These are phyloP conservation scores for Orbilia brochopaga DNA, from an alignment of 2,329 filamentous ascomycete genomes.

Conservation along the genomic window DNA sequence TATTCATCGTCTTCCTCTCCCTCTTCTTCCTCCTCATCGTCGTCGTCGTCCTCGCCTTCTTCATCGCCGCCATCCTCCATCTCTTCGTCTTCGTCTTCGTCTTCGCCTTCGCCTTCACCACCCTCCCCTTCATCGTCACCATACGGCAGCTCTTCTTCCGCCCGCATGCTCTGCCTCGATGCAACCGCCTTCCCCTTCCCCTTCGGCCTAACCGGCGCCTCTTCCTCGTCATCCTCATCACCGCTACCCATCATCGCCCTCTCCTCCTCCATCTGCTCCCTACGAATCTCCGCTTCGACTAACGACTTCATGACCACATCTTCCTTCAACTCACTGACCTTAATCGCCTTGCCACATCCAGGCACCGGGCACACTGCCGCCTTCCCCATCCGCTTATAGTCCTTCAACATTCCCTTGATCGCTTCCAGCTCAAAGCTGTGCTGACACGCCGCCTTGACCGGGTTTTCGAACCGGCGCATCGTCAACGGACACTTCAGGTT, in stretches of 20 bases:
- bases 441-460: constrained; percentile 30
- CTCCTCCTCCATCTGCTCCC: constrained; percentile 14
- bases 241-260: constrained; percentile 13
- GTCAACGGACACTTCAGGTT: constrained; percentile 40
- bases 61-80: constrained; percentile 18
- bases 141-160: constrained; percentile 41
- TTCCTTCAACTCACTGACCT: constrained; percentile 21
- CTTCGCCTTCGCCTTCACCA: not conserved
- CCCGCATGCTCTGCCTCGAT: not conserved
- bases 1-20: constrained; percentile 7
- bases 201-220: constrained; percentile 2
- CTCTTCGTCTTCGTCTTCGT: constrained; percentile 5
- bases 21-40: constrained; percentile 15
- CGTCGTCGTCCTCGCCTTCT: not conserved
- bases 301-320: constrained; percentile 33
- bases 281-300: constrained; percentile 20
- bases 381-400: constrained; percentile 35
- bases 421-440: constrained; percentile 37
- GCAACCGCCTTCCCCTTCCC: constrained; percentile 9
- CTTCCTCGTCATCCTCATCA: constrained; percentile 16
- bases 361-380: constrained; percentile 22
- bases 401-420: constrained; percentile 19
- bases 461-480: constrained; percentile 37
- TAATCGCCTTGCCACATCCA: constrained; percentile 31
- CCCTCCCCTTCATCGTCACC: constrained; percentile 11